Evolutionary conservation across 176 grass and related monocot species (phyloP), one percentile per base, ranked within the genome.

Genomic region (Aechmea fasciata): DNA sequence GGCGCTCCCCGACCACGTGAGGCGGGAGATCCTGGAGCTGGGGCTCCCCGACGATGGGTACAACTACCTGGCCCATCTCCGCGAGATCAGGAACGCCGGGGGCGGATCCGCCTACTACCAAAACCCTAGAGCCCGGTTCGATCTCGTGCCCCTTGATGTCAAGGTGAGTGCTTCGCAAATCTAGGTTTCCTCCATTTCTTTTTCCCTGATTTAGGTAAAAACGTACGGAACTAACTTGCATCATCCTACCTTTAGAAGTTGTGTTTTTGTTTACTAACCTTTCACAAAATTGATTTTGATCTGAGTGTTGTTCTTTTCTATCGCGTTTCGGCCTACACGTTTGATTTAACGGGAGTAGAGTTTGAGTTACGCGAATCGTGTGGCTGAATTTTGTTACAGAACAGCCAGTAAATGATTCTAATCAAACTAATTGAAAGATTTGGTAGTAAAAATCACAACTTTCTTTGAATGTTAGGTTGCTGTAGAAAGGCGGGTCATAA

Each of bases 31-130:
- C 67, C 79, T 99, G 51, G 89, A 90, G 76, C 73, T 99, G 68
- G 94, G 89, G 64, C 81, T 99, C 77, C 94, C 89, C 0, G 94
- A 99, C 73, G 94, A 99, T 11, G 94, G 89, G 11, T 99, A 99
- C 80, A 99, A 99, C 55, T 99, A 99, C 72, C 83, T 99, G 20
- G 29, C 52, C 66, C 94, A 99, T 74, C 80, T 99, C 59, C 87
- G 94, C 25, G 94, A 99, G 82, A 91, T 93, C 66, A 91, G 82
- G 12, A 87, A 87, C 71, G 57, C 88, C 18, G 93, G 89, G 0
- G 86, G 63, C 15, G 89, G 93, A 0, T 73, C 88, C 8, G 83
- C 84, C 47, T 92, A 85, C 47, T 85, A 83, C 48, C 70, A 85
- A n/a, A 90, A 73, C 71, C 72, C 80, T 2, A 82, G 71, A 14